These are phyloP conservation scores for Omphalea diandra DNA, from an alignment of 441 rosid species.

Conservation along the genomic window DNA sequence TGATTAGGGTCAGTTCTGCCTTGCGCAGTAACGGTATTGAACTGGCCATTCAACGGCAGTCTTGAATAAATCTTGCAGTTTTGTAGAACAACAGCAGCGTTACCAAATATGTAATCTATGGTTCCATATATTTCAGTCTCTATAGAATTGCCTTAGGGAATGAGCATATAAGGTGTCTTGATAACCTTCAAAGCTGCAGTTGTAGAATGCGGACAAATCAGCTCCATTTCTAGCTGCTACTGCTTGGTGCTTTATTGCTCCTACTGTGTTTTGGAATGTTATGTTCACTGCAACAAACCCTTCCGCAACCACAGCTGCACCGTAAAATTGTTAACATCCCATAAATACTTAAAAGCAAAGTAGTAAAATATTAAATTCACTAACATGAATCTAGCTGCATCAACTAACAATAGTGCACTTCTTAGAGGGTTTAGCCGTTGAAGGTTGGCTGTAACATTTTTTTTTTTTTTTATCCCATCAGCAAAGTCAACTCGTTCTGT, in stretches of 20 bases:
- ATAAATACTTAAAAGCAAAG: no score
- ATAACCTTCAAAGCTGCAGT: constrained; percentile 74
- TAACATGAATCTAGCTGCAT: background rate
- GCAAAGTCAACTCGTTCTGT: no score
- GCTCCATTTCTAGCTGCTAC: constrained; percentile 67
- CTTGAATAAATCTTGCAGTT: constrained; percentile 64
- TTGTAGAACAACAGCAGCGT: constrained; percentile 70
- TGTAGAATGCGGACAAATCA: constrained; percentile 61
- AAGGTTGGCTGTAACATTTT: no score
- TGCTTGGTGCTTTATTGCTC: constrained; percentile 66
- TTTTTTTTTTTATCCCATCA: no score
- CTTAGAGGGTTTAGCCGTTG: no score
- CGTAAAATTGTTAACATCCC: background rate
- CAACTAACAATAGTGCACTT: no score
- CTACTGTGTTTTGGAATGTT: constrained; percentile 74
- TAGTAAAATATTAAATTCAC: no score
- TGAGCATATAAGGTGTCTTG: constrained; percentile 76
- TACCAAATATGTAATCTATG: constrained; percentile 78
- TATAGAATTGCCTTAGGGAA: constrained; percentile 66
- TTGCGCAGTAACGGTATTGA: constrained; percentile 74
- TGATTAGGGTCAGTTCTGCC: constrained; percentile 78
- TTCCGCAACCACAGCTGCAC: constrained; percentile 51
- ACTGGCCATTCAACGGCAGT: constrained; percentile 49
- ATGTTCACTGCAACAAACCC: constrained; percentile 66
- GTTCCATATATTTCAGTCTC: constrained; percentile 77